Conservation (phyloP, 768 basidiomycete species). For the Collybia nuda region DNA sequence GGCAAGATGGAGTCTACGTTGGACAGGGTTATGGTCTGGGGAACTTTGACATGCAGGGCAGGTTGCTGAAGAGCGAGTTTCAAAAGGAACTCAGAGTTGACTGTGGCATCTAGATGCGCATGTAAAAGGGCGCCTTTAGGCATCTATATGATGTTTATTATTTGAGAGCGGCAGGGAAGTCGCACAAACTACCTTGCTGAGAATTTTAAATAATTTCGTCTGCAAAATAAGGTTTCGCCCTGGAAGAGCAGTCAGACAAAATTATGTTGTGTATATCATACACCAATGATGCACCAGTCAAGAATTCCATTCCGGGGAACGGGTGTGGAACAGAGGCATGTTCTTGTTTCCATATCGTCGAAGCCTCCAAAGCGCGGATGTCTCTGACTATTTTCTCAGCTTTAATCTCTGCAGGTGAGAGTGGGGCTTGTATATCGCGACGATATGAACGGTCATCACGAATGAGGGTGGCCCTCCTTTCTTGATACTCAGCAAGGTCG, state of each 20-base stretch:
- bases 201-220: slow-evolving; percentile 60
- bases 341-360: slow-evolving; percentile 58
- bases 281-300: slow-evolving; percentile 48
- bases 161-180: neutral
- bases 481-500: slow-evolving; percentile 26
- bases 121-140: slow-evolving; percentile 80
- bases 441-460: slow-evolving; percentile 48
- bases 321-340: slow-evolving; percentile 55
- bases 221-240: slow-evolving; percentile 57
- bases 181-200: slow-evolving; percentile 47
- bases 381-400: slow-evolving; percentile 59
- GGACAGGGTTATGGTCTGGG: slow-evolving; percentile 33
- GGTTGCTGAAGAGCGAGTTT: slow-evolving; percentile 55
- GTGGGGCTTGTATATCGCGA: slow-evolving; percentile 37
- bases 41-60: slow-evolving; percentile 57
- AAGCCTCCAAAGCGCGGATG: slow-evolving; percentile 55
- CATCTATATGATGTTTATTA: slow-evolving; percentile 45
- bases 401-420: slow-evolving; percentile 37
- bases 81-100: slow-evolving; percentile 52
- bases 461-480: slow-evolving; percentile 34
- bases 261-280: neutral
- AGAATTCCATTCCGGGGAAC: slow-evolving; percentile 79
- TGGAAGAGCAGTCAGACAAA: slow-evolving; percentile 32
- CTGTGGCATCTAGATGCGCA: slow-evolving; percentile 73
- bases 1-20: slow-evolving; percentile 49